These are phyloP conservation scores for Ophiostoma tasmaniense DNA, from an alignment of 2,329 filamentous ascomycete genomes.

Conservation along the genomic window DNA sequence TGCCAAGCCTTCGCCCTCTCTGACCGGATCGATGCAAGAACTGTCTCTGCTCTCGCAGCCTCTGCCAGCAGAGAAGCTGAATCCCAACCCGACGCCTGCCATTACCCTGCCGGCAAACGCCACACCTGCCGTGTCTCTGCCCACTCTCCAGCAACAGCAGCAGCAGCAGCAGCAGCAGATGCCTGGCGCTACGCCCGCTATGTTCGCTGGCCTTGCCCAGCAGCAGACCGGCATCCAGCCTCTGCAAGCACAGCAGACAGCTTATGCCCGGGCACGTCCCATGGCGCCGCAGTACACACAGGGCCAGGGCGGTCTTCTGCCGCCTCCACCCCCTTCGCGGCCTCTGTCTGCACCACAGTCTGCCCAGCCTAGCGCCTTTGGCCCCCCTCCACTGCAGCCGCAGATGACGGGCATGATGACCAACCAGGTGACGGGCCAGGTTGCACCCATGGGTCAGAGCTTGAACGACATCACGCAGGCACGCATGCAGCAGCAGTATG, in stretches of 20 bases:
- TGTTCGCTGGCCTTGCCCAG: conserved; percentile 44
- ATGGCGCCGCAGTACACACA: conserved; percentile 56
- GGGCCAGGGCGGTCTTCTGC: conserved; percentile 55
- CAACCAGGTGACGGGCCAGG: conserved; percentile 48
- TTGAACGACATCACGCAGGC: conserved; percentile 63
- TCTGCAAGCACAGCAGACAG: conserved; percentile 32
- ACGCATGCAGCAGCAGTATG: conserved; percentile 54
- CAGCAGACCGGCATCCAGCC: conserved; percentile 39
- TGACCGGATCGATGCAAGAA: conserved; percentile 61
- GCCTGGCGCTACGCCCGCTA: conserved; percentile 48
- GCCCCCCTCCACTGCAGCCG: conserved; percentile 65
- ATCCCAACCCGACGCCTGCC: conserved; percentile 27
- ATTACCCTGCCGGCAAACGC: conserved; percentile 29
- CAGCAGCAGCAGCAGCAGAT: conserved; percentile 29
- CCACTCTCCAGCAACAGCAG: conserved; percentile 26
- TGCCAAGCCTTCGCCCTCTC: conserved; percentile 33
- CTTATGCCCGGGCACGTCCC: conserved; percentile 57
- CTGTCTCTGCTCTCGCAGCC: conserved; percentile 46
- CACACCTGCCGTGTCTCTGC: conserved; percentile 23
- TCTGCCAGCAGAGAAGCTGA: conserved; percentile 41
- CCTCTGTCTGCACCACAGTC: conserved; percentile 84
- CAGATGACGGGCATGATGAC: conserved; percentile 83
- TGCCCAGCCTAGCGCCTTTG: conserved; percentile 64
- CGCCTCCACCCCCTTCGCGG: conserved; percentile 61
- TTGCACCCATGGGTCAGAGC: conserved; percentile 68